Conservation (phyloP, 805 yeast genomes). For the Komagataella mondaviorum region DNA sequence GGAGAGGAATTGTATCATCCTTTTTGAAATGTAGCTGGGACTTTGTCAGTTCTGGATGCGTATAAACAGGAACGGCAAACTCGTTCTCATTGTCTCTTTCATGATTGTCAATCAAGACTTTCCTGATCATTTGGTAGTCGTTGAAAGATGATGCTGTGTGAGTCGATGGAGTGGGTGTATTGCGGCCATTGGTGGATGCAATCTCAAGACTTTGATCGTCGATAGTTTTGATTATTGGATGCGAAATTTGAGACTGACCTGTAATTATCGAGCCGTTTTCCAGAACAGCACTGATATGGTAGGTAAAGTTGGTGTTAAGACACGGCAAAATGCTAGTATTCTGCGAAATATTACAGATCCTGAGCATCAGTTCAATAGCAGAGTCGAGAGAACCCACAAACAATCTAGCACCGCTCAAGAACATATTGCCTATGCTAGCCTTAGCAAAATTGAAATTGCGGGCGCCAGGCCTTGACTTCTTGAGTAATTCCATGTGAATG, state of each 20-base stretch:
- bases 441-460: slow-evolving; percentile 57
- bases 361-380: slow-evolving; percentile 62
- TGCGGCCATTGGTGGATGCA: neutral
- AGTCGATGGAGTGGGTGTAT: slow-evolving; percentile 1
- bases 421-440: slow-evolving; percentile 79
- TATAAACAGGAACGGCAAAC: slow-evolving; percentile 57
- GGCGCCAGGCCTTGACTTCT: slow-evolving; percentile 40
- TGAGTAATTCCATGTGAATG: slow-evolving; percentile 64
- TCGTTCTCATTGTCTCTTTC: slow-evolving; percentile 26
- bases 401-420: slow-evolving; percentile 68
- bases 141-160: neutral
- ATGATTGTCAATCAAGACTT: slow-evolving; percentile 10
- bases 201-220: slow-evolving; percentile 7
- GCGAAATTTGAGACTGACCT: slow-evolving; percentile 91
- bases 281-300: slow-evolving; percentile 71
- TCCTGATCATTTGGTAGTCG: slow-evolving; percentile 10
- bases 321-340: slow-evolving; percentile 59
- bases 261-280: slow-evolving; percentile 60
- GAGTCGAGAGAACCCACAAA: slow-evolving; percentile 79
- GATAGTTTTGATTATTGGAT: slow-evolving; percentile 40
- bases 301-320: slow-evolving; percentile 70
- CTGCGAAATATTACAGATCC: slow-evolving; percentile 47
- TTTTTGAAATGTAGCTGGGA: slow-evolving; percentile 69
- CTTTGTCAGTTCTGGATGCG: slow-evolving; percentile 62
- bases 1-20: slow-evolving; percentile 42